These are phyloP conservation scores for Blumeriella jaapii DNA, from an alignment of 2,329 filamentous ascomycete genomes.

Conservation along the genomic window DNA sequence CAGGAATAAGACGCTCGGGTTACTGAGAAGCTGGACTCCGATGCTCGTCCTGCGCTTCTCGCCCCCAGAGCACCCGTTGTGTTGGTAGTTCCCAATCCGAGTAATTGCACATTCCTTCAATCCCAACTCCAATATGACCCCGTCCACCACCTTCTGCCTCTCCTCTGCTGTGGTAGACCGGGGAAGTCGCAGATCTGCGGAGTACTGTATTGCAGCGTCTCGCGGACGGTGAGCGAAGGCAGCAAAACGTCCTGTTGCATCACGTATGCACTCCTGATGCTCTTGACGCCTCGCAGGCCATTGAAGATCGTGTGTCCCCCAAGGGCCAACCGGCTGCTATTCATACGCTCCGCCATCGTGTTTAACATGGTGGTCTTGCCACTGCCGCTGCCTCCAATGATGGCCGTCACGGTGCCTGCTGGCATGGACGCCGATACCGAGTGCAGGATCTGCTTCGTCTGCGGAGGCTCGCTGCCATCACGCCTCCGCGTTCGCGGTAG, in stretches of 20 bases:
- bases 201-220: constrained; percentile 64
- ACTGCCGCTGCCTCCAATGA: constrained; percentile 63
- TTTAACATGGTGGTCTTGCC: constrained; percentile 66
- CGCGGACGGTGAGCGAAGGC: constrained; percentile 62
- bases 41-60: constrained; percentile 69
- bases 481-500: constrained; percentile 23
- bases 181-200: constrained; percentile 59
- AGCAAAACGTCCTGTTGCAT: constrained; percentile 68
- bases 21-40: constrained; percentile 67
- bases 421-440: constrained; percentile 52
- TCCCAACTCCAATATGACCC: constrained; percentile 64
- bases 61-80: constrained; percentile 67
- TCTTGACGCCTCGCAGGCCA: constrained; percentile 38
- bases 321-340: constrained; percentile 38
- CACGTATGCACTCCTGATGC: constrained; percentile 54
- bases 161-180: constrained; percentile 47
- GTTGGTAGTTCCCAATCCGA: constrained; percentile 56
- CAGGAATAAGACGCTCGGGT: constrained; percentile 65
- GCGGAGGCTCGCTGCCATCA: constrained; percentile 27
- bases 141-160: constrained; percentile 54
- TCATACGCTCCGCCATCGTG: constrained; percentile 57
- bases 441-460: constrained; percentile 43
- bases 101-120: constrained; percentile 70
- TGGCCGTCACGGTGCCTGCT: constrained; percentile 59
- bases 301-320: constrained; percentile 52